Evolutionary conservation across 2,329 filamentous ascomycete genomes (phyloP), one percentile per base, ranked within the genome.

Genomic region (Pseudogymnoascus sp.): DNA sequence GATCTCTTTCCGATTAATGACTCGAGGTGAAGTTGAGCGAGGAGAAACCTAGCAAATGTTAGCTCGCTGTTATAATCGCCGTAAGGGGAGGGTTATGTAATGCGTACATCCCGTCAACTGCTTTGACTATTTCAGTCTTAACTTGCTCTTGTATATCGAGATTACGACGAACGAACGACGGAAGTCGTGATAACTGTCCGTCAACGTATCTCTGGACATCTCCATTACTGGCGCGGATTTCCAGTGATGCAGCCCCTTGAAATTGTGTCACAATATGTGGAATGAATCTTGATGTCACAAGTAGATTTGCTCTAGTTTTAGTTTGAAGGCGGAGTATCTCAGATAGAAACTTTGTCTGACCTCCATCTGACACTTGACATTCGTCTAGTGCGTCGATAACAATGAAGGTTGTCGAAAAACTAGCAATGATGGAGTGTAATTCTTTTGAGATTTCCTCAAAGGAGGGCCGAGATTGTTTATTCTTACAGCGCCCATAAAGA

Each of bases 21-120:
- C 15, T 71, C 67, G 3, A 74, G 59, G 64, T 75, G 65, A 7
- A 77, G 69, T 26, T 72, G 65, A 10, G 73, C 75, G 9, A 75
- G 67, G 12, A 57, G 68, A 63, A 75, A 75, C 72, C 72, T 75
- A 60, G 12, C 13, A 18, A 57, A 23, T 15, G 19, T 58, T 34
- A 67, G 60, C 63, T 28, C 38, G 13, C 19, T 8, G 57, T 18
- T 12, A 12, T 21, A 33, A 5, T n/a, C 38, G 18, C 3, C 9
- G 18, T 5, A 35, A 57, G 26, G 41, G 23, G 12, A 34, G 59
- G 68, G 66, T n/a, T n/a, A n/a, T n/a, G n/a, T n/a, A 8, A 15
- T 18, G 69, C 72, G 15, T 64, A 74, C 71, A 74, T 74, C 61
- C 72, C 71, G 48, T 71, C 64, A 0, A 63, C 68, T 6, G 64